Evolutionary conservation across 345 rosid species (phyloP).

Genomic region (Populus alba): DNA sequence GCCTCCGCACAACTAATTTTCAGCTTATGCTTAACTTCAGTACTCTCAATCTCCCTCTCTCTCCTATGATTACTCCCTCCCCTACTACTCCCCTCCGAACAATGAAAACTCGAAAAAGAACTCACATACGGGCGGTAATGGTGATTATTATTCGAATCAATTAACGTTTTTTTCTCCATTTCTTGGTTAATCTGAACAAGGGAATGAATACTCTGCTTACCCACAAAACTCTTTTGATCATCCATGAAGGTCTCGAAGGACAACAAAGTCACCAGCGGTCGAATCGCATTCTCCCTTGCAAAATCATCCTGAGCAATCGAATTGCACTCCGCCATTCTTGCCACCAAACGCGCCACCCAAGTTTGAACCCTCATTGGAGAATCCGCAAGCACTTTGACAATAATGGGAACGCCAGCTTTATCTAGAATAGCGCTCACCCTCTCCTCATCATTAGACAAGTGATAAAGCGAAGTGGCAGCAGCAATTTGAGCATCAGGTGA

Average conservation of each 20-base stretch:
- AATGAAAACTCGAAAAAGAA: conserved; percentile 43
- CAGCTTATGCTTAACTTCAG: conserved; percentile 58
- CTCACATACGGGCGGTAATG: conserved; percentile 34
- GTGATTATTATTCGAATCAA: conserved; percentile 21
- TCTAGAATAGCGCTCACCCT: conserved; percentile 55
- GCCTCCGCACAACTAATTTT: conserved; percentile 69
- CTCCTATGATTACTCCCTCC: conserved; percentile 45
- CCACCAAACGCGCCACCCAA: conserved; percentile 57
- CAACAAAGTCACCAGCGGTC: conserved; percentile 73
- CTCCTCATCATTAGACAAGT: conserved; percentile 57
- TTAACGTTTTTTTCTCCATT: conserved; percentile 32
- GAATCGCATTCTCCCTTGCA: conserved; percentile 73
- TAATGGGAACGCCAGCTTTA: conserved; percentile 56
- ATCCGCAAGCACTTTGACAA: conserved; percentile 64
- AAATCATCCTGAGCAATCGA: conserved; percentile 70
- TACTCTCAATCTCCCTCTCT: conserved; percentile 71
- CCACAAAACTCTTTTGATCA: conserved; percentile 34
- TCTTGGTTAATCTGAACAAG: conserved; percentile 72
- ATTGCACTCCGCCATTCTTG: conserved; percentile 73
- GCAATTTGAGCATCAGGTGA: conserved; percentile 73
- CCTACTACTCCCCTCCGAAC: conserved; percentile 30
- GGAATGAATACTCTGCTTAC: conserved; percentile 73
- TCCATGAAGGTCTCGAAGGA: conserved; percentile 62
- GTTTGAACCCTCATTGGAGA: conserved; percentile 69
- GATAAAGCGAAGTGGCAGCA: conserved; percentile 41